Conservation (phyloP, 306 rosid species). For the Alnus rubra region DNA sequence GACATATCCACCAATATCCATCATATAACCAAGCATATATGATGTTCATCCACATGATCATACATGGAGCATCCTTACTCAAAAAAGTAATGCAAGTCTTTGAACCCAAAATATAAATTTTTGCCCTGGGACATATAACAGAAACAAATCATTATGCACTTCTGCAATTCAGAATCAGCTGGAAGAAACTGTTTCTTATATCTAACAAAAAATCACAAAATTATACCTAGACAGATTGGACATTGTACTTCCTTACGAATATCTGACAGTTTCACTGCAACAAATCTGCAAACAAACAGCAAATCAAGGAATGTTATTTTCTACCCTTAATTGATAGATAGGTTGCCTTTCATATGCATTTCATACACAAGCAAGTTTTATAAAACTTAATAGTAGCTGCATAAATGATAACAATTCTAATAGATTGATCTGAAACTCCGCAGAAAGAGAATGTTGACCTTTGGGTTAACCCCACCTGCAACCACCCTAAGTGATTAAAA, state of each 20-base stretch:
- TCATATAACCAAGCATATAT: not conserved
- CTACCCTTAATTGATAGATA: slow-evolving; percentile 5
- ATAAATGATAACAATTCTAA: not conserved
- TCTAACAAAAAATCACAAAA: not conserved
- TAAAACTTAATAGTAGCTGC: not conserved
- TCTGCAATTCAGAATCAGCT: slow-evolving; percentile 17
- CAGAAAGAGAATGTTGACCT: not conserved
- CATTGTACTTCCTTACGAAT: slow-evolving; percentile 74
- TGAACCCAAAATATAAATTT: not conserved
- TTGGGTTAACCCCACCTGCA: not conserved
- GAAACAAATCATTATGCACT: slow-evolving; percentile 9
- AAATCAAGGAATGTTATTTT: slow-evolving; percentile 24
- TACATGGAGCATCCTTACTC: not conserved
- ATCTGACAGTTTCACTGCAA: slow-evolving; percentile 58
- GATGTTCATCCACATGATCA: not conserved
- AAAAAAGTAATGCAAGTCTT: not conserved
- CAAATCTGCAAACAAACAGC: slow-evolving; percentile 51
- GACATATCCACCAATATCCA: not conserved
- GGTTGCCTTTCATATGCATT: slow-evolving; percentile 10
- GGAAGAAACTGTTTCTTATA: not conserved
- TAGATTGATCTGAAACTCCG: not conserved
- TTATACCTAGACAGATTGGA: slow-evolving; percentile 83
- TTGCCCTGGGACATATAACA: not conserved
- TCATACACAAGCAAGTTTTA: not conserved
- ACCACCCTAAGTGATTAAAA: not conserved